These are phyloP conservation scores for Aquilaria yunnanensis DNA, from an alignment of 345 rosid genomes.

Conservation along the genomic window DNA sequence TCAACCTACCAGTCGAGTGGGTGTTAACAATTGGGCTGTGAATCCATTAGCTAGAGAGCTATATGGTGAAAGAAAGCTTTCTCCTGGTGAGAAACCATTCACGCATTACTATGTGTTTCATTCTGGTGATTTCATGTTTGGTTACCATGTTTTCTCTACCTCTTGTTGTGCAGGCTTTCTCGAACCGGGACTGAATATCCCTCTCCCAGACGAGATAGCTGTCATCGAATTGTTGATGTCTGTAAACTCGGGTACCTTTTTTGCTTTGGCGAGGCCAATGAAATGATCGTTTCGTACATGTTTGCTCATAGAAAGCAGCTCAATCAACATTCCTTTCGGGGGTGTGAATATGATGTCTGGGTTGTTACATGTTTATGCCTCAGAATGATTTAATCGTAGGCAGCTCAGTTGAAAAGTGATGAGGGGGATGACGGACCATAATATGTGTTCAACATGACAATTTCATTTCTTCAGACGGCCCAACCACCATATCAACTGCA, in stretches of 20 bases:
- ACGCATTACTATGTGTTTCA: constrained; percentile 1
- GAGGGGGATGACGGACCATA: no score
- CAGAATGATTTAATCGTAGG: no score
- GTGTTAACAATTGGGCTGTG: constrained; percentile 67
- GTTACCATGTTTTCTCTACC: constrained; percentile 1
- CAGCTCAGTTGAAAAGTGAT: no score
- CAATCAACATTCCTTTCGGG: no score
- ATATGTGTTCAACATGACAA: no score
- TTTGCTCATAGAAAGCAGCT: neutral
- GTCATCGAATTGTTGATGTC: constrained; percentile 71
- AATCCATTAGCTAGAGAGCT: constrained; percentile 76
- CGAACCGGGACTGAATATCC: constrained; percentile 51
- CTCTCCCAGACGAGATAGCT: constrained; percentile 36
- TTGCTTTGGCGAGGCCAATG: constrained; percentile 65
- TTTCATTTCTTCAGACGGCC: no score
- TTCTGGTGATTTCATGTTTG: neutral
- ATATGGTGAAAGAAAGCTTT: constrained; percentile 45
- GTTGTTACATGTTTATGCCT: no score
- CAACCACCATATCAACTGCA: no score
- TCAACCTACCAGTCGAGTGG: constrained; percentile 69
- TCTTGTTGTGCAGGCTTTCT: constrained; percentile 42
- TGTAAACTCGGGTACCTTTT: constrained; percentile 37
- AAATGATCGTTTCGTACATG: constrained; percentile 7
- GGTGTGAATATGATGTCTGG: no score
- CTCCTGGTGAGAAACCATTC: constrained; percentile 43